Evolutionary conservation across 345 rosid species (phyloP), one percentile per base, ranked within the genome.

Genomic region (Dimocarpus longan): DNA sequence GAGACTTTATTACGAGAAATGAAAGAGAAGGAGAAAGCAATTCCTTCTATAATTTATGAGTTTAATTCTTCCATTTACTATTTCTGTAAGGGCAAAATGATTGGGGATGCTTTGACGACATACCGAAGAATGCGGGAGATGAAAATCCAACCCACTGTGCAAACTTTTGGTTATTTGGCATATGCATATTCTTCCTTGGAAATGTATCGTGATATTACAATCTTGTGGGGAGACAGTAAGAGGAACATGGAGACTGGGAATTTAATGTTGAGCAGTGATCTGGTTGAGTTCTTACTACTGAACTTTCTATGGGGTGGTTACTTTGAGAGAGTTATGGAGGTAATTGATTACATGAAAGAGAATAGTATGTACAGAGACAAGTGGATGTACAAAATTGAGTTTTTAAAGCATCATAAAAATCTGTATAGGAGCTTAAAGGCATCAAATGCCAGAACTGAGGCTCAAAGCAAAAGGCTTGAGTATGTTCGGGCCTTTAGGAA

Each of bases 221-320:
- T 95, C 66, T 76, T 92, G 68, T 95, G 97, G 99, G 98, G 97
- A 57, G 98, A 93, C 78, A 89, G 92, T 68, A 93, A 93, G 85
- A 86, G 91, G 87, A 82, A 84, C 79, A 72, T 88, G 67, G 74
- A 79, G 21, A 78, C 40, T 83, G 77, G 71, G 57, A 78, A 68
- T 74, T 83, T 95, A 39, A 56, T 26, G 12, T 79, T 87, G 67
- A 84, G 87, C 74, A 80, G 87, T 84, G 99, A 95, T 87, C 72
- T 92, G 26, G 89, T 83, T 6, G 98, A 93, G 89, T 70, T 85
- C 77, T 80, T 95, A 77, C 83, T 92, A 7, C 74, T 93, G 80
- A 88, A 82, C 82, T 91, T 95, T 80, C 85, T 95, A 75, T 89
- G 85, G 80, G 98, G 95, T 69, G 98, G 98, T 75, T 93, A 92